These are phyloP conservation scores for Cladophialophora exuberans DNA, from an alignment of 2,329 filamentous ascomycete species.

Conservation along the genomic window DNA sequence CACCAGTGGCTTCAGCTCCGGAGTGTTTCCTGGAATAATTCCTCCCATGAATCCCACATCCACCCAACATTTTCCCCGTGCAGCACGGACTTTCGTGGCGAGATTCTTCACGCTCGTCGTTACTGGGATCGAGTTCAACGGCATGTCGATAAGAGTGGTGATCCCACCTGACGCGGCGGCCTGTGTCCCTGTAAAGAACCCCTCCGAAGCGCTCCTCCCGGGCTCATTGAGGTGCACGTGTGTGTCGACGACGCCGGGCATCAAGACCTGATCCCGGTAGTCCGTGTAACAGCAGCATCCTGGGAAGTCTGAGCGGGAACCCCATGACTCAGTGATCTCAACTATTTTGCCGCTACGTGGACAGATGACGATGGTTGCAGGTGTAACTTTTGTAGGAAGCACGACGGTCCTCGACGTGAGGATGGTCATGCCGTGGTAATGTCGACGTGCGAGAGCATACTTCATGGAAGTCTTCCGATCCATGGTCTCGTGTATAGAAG, in stretches of 20 bases:
- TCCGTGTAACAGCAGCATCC: conserved; percentile 73
- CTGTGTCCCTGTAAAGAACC: conserved; percentile 91
- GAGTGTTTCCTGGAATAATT: conserved; percentile 84
- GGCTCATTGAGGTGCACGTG: conserved; percentile 98
- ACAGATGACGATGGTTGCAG: too few species aligned
- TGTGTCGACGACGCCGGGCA: conserved; percentile 92
- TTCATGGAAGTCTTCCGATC: too few species aligned
- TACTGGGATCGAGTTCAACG: conserved; percentile 92
- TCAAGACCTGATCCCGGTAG: conserved; percentile 79
- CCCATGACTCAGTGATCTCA: too few species aligned
- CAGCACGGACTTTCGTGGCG: conserved; percentile 82
- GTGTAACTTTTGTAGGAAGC: too few species aligned
- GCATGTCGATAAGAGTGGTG: conserved; percentile 97
- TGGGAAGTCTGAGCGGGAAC: conserved; percentile 77
- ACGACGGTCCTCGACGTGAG: too few species aligned
- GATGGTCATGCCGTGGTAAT: too few species aligned
- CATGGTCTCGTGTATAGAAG: too few species aligned
- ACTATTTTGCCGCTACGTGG: too few species aligned
- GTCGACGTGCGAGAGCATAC: too few species aligned
- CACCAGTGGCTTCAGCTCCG: conserved; percentile 78
- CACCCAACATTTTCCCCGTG: conserved; percentile 89
- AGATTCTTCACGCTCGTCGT: conserved; percentile 89
- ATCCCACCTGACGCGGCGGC: conserved; percentile 95
- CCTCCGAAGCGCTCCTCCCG: conserved; percentile 96
- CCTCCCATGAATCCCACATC: conserved; percentile 99